Evolutionary conservation across 768 basidiomycete species (phyloP), one percentile per base, ranked within the genome.

Genomic region (Lyophyllum decastes): DNA sequence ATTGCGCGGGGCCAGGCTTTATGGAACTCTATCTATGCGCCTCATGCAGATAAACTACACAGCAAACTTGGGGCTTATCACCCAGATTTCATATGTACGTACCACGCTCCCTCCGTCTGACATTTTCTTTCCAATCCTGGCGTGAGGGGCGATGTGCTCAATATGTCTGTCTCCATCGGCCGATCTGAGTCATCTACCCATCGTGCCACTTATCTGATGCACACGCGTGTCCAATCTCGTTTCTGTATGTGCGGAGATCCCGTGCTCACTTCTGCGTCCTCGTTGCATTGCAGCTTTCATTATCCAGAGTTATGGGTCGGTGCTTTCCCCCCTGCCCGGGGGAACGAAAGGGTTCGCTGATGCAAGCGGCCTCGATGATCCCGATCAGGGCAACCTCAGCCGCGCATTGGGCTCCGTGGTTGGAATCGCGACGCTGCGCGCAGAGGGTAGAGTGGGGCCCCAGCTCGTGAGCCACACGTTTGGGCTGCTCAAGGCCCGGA

Each of bases 71-170:
- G 82, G 69, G 82, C 84, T 55, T 92, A 93, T 77, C 94, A 96
- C 73, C 94, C 94, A 59, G 94, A 96, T 80, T 92, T 96, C 78
- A 93, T 94, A 72, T 80, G 92, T 94, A 73, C 78, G 91, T 85
- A 67, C 43, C 70, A 71, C 68, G 69, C 72, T 72, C 58, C 64
- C 64, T 61, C 58, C 69, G 54, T 67, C 66, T 68, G 69, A 67
- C 55, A 66, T 65, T 61, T 59, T 63, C 54, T 55, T 70, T 68
- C 74, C 72, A 67, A 71, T 72, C 65, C 66, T 57, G 67, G 72
- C 62, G 59, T 54, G 49, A 41, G 57, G 63, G n/a, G 41, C 25
- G 16, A n/a, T 19, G 40, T 46, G 41, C 44, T 9, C 19, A 24
- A 33, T 17, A 38, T 52, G 8, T 57, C 44, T 57, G 52, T 52